Evolutionary conservation across 345 rosid genomes (phyloP).

Genomic region (Corchorus capsularis): DNA sequence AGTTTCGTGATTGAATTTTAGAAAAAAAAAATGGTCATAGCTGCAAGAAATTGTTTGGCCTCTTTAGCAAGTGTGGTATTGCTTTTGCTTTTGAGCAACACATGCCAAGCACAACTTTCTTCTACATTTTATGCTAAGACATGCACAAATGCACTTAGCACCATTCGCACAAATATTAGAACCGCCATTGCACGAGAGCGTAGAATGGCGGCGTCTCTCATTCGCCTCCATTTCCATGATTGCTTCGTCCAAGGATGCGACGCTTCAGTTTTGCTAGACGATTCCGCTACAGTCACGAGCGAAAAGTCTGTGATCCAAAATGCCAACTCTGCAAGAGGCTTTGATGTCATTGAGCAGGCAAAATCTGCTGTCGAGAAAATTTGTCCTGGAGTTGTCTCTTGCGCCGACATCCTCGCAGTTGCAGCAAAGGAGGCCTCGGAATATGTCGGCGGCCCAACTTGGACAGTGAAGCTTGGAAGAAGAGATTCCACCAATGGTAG

Average conservation of each 20-base stretch:
- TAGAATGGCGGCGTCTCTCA: constrained; percentile 60
- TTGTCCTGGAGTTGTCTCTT: too few species aligned
- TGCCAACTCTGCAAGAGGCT: constrained; percentile 36
- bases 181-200: constrained; percentile 38
- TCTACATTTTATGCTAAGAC: constrained; percentile 46
- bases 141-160: constrained; percentile 44
- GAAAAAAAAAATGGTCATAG: background rate
- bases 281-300: constrained; percentile 15
- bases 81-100: background rate
- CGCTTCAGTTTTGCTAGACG: constrained; percentile 1
- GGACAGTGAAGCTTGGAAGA: too few species aligned
- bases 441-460: too few species aligned
- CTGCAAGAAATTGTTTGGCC: too few species aligned
- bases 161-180: constrained; percentile 40
- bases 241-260: constrained; percentile 42
- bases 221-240: constrained; percentile 66
- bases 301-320: constrained; percentile 28
- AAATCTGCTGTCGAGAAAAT: too few species aligned
- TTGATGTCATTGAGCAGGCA: background rate
- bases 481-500: too few species aligned
- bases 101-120: constrained; percentile 43
- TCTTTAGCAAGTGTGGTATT: background rate
- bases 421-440: too few species aligned
- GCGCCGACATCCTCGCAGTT: too few species aligned
- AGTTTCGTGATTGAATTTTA: too few species aligned